Evolutionary conservation across 768 basidiomycete species (phyloP), one percentile per base, ranked within the genome.

Genomic region (Tubosaeta sp.): DNA sequence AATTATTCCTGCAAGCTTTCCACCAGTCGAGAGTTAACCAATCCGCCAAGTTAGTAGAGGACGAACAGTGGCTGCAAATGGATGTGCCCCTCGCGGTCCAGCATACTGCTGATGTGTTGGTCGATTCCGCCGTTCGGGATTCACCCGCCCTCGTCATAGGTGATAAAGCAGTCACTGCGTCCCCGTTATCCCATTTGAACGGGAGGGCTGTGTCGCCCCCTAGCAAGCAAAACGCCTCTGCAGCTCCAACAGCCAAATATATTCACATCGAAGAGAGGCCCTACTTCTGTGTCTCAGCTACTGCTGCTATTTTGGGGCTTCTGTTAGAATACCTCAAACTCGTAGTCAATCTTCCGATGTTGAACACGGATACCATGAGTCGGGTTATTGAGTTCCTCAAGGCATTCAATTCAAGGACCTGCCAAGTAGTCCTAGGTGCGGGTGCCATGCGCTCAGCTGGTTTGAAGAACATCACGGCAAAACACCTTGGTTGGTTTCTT

Each of bases 381-480:
- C 83, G 91, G 33, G 79, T 95, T 25, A 91, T 98, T 58, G 97
- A 99, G 68, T 95, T 95, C 65, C 75, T 99, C 54, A 98, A 97
- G 72, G 87, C 94, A 26, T 98, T 95, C 76, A 99, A 99, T 68
- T 98, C 95, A 29, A 76, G 97, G 59, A 95, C 93, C 2, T 99
- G 97, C 70, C 97, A 98, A 67, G 95, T 98, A 42, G 97, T 99
- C 1, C 77, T 99, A 9, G 97, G 97, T 4, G 97, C 97, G 9
- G 97, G 97, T 13, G 97, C 97, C n/a, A 97, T 98, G 95, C 79
- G 94, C 39, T 94, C 91, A 16, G 97, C 97, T 17, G 97, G 97
- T 6, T 72, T 99, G 62, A 97, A 91, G 72, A 95, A 98, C 66
- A 99, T 99, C 65, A 97, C 97, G 0, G 97, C 97, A 37, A 97